Conservation (phyloP, 1,139 yeast species). For the Suhomyces chickasaworum region DNA sequence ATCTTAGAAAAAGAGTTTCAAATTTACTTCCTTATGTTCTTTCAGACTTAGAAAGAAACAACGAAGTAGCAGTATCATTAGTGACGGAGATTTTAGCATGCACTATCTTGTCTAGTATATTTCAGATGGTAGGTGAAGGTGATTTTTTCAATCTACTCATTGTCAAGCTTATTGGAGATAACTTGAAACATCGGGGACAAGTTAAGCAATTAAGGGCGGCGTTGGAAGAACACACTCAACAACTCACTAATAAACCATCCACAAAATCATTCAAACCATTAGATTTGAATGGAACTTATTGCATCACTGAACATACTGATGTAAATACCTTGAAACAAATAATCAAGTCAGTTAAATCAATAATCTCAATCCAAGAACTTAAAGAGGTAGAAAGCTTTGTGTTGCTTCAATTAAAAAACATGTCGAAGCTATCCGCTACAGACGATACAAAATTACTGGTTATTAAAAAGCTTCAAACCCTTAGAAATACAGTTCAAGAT, state of each 20-base stretch:
- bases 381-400: constrained; percentile 25
- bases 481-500: constrained; percentile 16
- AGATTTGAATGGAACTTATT: constrained; percentile 5
- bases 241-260: constrained; percentile 10
- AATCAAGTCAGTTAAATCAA: constrained; percentile 15
- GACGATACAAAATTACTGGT: constrained; percentile 9
- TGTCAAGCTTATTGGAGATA: constrained; percentile 61
- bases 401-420: constrained; percentile 22
- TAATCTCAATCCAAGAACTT: constrained; percentile 24
- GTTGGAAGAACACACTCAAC: constrained; percentile 61
- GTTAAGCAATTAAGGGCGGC: constrained; percentile 74
- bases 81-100: constrained; percentile 65
- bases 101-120: constrained; percentile 47
- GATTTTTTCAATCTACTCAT: constrained; percentile 75
- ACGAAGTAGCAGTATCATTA: constrained; percentile 52
- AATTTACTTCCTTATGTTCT: constrained; percentile 55
- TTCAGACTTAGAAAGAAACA: constrained; percentile 50
- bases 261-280: constrained; percentile 6
- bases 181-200: constrained; percentile 72
- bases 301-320: constrained; percentile 31
- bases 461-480: constrained; percentile 17
- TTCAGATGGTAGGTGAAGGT: constrained; percentile 64
- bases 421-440: constrained; percentile 8
- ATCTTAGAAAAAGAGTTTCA: constrained; percentile 48
- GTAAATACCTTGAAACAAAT: constrained; percentile 40